Evolutionary conservation across 768 basidiomycete species (phyloP), one percentile per base, ranked within the genome.

Genomic region (Tylopilus felleus): DNA sequence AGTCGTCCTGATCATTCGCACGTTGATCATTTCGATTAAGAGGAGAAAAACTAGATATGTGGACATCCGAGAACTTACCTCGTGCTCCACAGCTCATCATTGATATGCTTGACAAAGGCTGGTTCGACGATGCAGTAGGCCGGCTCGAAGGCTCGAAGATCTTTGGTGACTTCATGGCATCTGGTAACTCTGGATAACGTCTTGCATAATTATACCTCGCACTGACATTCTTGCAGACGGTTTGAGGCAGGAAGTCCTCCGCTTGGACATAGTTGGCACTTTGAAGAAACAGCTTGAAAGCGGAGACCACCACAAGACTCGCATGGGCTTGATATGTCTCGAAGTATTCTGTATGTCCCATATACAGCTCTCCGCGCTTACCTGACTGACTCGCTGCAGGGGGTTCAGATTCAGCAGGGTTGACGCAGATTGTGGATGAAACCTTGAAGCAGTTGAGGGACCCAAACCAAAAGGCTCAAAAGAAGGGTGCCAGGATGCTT

Each of bases 91-190:
- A 16, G 3, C 16, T 14, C 5, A 22, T 52, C 29, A 4, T 49
- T 12, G 7, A 6, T n/a, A 52, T 59, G 58, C 4, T 59, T 14
- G 21, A 49, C 16, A 59, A 58, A 21, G 36, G 50, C 36, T 58
- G 57, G 49, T 56, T 58, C 36, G 54, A 58, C 8, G 50, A 56
- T n/a, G 50, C 51, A 19, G 12, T 59, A 0, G 58, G 58, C 17
- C 54, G 28, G 25, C 39, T 59, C 3, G 54, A 56, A 49, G 57
- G 57, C 7, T 41, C 17, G 17, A 7, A 45, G 13, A 56, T 58
- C 39, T 52, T 58, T 14, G 4, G 19, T 14, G 39, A 16, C 3
- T 51, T 59, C 14, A 49, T 56, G 47, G 16, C 9, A 3, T 45
- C 25, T n/a, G 58, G 58, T 59, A 38, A 29, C 14, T 2, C 31